Evolutionary conservation across 169 alveolate species (phyloP).

Genomic region (Plasmodium adleri): DNA sequence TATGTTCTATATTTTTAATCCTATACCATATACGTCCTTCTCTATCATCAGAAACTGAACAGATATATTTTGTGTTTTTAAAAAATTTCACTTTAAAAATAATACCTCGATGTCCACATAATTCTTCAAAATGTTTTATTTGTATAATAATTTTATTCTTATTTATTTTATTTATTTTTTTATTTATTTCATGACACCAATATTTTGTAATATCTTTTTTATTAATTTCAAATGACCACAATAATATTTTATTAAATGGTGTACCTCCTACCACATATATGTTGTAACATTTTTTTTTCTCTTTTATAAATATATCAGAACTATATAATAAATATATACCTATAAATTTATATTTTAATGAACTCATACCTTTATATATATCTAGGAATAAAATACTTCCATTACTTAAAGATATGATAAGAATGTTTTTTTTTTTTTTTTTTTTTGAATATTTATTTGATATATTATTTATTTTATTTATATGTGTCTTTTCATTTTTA

Average conservation of each 20-base stretch:
- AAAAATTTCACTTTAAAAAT: constrained; percentile 73
- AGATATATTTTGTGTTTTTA: constrained; percentile 31
- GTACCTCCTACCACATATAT: constrained; percentile 61
- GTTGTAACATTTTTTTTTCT: constrained; percentile 23
- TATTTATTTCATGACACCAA: background rate
- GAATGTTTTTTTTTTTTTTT: background rate
- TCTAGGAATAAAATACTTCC: constrained; percentile 45
- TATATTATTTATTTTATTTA: background rate
- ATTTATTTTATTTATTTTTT: background rate
- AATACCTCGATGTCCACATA: constrained; percentile 66
- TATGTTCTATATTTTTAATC: background rate
- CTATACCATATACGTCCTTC: constrained; percentile 64
- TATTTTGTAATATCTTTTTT: background rate
- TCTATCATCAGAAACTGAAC: constrained; percentile 72
- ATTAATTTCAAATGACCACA: constrained; percentile 40
- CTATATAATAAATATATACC: constrained; percentile 66
- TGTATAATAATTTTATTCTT: constrained; percentile 8
- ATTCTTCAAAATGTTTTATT: constrained; percentile 21
- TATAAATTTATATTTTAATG: constrained; percentile 28
- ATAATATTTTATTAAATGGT: constrained; percentile 62
- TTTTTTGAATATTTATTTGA: background rate
- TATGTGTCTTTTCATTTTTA: background rate
- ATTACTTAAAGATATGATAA: constrained; percentile 50
- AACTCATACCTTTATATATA: constrained; percentile 46
- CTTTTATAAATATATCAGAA: constrained; percentile 57